A percentile compares a stretch with the other conserved stretches of the same genome.
Evolutionary conservation across 257 asterid species (phyloP).

Genomic region (Solanum pimpinellifolium): DNA sequence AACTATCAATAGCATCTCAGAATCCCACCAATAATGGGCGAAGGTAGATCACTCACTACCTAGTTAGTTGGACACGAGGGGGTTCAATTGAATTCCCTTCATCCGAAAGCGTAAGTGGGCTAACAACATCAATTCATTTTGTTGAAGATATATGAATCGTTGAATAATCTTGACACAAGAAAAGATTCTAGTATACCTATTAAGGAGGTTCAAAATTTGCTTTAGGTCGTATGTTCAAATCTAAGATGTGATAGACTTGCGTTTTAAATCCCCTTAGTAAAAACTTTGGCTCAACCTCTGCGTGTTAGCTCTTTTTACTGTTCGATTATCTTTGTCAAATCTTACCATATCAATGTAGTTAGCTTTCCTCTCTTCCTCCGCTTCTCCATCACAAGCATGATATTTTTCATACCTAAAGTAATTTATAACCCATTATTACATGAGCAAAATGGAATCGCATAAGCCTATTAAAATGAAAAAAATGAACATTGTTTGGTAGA

Average conservation of each 20-base stretch:
- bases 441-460: background rate
- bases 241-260: background rate
- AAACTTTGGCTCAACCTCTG: background rate
- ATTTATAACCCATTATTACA: background rate
- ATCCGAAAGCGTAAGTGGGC: background rate
- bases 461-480: background rate
- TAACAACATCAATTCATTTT: background rate
- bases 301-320: background rate
- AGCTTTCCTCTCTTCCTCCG: slow-evolving; percentile 9
- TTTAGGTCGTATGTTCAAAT: background rate
- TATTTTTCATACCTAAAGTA: slow-evolving; percentile 4
- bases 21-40: background rate
- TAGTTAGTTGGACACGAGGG: background rate
- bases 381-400: slow-evolving; percentile 1
- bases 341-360: slow-evolving; percentile 10
- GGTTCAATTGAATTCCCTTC: background rate
- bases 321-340: background rate
- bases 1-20: background rate
- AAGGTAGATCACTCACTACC: background rate
- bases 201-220: background rate
- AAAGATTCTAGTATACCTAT: background rate
- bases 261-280: background rate
- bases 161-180: background rate
- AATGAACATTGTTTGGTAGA: background rate
- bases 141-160: background rate